phyloP scores from a whole-genome alignment of 768 basidiomycete species.

The Piloderma croceum region DNA sequence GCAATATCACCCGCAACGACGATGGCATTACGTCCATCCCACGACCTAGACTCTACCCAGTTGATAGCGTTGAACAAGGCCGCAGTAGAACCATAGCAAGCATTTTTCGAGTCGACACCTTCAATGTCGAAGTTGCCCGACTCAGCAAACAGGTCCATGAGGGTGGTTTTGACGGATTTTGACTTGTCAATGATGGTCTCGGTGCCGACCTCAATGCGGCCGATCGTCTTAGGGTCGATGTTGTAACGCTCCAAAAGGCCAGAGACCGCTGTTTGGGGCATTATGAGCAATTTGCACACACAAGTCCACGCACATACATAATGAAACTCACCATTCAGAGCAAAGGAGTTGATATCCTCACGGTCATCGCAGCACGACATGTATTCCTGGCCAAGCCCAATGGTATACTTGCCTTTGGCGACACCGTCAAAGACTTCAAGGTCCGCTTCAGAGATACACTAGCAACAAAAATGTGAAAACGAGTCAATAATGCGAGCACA shows the following conservation, averaged over 20 bases:
- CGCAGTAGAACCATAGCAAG: constrained; percentile 98
- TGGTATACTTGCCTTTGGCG: constrained; percentile 95
- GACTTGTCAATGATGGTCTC: constrained; percentile 99
- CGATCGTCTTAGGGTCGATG: constrained; percentile 93
- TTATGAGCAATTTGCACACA: neutral
- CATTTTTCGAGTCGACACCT: constrained; percentile 98
- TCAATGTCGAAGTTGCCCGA: constrained; percentile 96
- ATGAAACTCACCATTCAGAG: constrained; percentile 70
- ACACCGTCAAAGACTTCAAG: constrained; percentile 94
- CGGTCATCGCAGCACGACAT: constrained; percentile 99
- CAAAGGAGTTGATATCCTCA: constrained; percentile 98
- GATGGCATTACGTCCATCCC: constrained; percentile 97
- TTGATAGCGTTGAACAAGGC: constrained; percentile 98
- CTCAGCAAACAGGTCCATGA: constrained; percentile 96
- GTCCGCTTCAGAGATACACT: constrained; percentile 95
- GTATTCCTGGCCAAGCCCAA: constrained; percentile 94
- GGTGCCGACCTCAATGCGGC: constrained; percentile 96
- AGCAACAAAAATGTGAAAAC: neutral
- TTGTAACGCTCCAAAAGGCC: constrained; percentile 90
- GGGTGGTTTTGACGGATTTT: constrained; percentile 94
- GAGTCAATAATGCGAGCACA: constrained; percentile 3
- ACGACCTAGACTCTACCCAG: constrained; percentile 93
- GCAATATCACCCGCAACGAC: constrained; percentile 97
- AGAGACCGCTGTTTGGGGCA: constrained; percentile 58
- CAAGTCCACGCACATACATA: constrained; percentile 1